Evolutionary conservation across 768 basidiomycete genomes (phyloP), one percentile per base, ranked within the genome.

Genomic region (Omphalotus guepiniiformis): DNA sequence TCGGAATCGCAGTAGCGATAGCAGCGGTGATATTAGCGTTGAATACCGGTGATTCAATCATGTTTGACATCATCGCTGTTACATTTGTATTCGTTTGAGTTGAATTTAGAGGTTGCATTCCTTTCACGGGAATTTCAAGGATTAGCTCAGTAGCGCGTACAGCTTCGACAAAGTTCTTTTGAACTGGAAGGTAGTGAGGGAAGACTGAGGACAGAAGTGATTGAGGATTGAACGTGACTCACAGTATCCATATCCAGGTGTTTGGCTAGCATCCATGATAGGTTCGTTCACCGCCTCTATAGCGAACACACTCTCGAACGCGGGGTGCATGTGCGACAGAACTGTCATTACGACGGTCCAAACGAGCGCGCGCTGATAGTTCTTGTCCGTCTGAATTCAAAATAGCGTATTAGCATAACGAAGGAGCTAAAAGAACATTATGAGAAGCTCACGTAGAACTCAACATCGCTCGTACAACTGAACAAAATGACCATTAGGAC

Each of bases 271-370:
- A 56, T 91, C 66, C 83, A 80, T 84, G 55, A 87, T 79, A 0
- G 84, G 85, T 49, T 91, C 88, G 52, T 91, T 91, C 22, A 84
- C 70, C 1, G 88, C 88, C 54, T 91, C 76, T 25, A 91, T 83
- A 1, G 83, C 69, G 35, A 83, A 81, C 15, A 85, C 86, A 26
- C 69, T 78, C 15, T 55, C 65, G 56, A 91, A 91, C 32, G 69
- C 65, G 4, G 86, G 73, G 58, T 89, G 82, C 27, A 85, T 63
- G 54, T 91, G 88, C 1, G 84, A 67, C 3, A 91, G 66, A 8
- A 75, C 63, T 1, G 88, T 83, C 82, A 90, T 89, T 16, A 90
- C 83, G 11, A 80, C 81, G 0, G 86, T 80, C 88, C 88, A 91
- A n/a, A 83, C 66, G 38, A 91, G 67, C 6, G 88, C 88, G 5